phyloP scores from a whole-genome alignment of 2,329 filamentous ascomycete genomes.

The Chaetomium strumarium region DNA sequence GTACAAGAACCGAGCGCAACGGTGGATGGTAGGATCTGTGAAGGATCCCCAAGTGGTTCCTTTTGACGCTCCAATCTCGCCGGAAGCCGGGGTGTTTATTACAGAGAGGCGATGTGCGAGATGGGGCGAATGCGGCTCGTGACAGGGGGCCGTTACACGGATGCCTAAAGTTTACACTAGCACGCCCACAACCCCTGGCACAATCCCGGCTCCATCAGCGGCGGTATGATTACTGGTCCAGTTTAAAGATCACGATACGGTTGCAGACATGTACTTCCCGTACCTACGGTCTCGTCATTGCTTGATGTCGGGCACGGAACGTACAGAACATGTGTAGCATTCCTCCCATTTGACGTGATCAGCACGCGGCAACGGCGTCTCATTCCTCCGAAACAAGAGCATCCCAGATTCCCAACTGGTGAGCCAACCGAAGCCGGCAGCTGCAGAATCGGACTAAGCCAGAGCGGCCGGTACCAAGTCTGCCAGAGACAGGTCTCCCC shows the following conservation, averaged over 20 bases:
- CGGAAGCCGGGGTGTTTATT: too few relatives aligned
- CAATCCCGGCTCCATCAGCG: constrained; percentile 1
- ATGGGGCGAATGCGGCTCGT: background rate
- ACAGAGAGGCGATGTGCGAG: background rate
- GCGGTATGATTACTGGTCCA: background rate
- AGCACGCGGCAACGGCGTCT: background rate
- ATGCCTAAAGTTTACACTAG: constrained; percentile 11
- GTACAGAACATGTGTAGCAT: constrained; percentile 1
- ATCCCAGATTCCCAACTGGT: background rate
- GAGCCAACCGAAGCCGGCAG: constrained; percentile 1
- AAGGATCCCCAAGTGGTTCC: too few relatives aligned
- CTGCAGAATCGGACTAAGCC: background rate
- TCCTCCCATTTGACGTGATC: constrained; percentile 4
- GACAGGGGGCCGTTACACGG: constrained; percentile 11
- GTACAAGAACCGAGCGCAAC: too few relatives aligned
- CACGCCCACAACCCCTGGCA: background rate
- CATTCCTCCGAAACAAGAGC: background rate
- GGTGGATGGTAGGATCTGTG: too few relatives aligned
- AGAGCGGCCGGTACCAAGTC: background rate
- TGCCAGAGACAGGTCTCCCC: background rate
- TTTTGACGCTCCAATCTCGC: too few relatives aligned
- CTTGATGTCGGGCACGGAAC: constrained; percentile 1
- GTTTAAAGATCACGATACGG: background rate
- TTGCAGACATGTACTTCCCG: background rate
- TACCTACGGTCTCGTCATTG: background rate